phyloP scores from a whole-genome alignment of 495 filamentous ascomycete genomes.

The Pyrenula massariospora region DNA sequence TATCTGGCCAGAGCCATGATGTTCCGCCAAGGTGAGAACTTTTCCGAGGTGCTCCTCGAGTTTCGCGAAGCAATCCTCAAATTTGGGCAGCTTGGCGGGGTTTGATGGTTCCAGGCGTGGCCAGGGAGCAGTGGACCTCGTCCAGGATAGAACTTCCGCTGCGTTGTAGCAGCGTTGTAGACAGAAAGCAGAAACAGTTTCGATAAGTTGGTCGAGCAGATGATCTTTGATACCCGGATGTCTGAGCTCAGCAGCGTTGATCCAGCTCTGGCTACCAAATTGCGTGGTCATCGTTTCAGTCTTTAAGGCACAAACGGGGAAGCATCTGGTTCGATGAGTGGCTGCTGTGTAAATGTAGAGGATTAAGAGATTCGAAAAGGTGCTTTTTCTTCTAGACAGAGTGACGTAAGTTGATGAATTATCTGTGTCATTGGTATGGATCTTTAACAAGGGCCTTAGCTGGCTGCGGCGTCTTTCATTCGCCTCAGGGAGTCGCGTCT shows the following conservation, averaged over 20 bases:
- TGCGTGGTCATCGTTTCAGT: background rate
- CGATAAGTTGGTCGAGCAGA: background rate
- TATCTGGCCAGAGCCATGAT: background rate
- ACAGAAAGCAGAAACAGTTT: background rate
- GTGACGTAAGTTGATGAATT: background rate
- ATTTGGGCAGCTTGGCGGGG: background rate
- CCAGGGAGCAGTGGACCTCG: background rate
- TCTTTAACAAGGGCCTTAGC: too few species aligned
- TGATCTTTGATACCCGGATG: background rate
- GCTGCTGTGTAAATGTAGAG: background rate
- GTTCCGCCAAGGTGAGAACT: background rate
- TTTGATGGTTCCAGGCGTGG: background rate
- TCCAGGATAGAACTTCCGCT: background rate
- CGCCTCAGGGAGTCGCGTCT: too few species aligned
- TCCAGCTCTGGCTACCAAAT: background rate
- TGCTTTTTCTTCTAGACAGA: background rate
- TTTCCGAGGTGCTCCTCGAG: background rate
- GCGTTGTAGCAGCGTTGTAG: background rate
- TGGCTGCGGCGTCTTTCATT: too few species aligned
- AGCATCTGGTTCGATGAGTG: background rate
- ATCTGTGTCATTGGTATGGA: background rate
- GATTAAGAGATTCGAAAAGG: background rate
- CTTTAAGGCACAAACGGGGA: background rate
- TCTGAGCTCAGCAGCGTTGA: background rate
- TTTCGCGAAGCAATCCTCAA: background rate